Base-by-base conservation (phyloP, 208 protist species). In the Acanthamoeba royreba region DNA sequence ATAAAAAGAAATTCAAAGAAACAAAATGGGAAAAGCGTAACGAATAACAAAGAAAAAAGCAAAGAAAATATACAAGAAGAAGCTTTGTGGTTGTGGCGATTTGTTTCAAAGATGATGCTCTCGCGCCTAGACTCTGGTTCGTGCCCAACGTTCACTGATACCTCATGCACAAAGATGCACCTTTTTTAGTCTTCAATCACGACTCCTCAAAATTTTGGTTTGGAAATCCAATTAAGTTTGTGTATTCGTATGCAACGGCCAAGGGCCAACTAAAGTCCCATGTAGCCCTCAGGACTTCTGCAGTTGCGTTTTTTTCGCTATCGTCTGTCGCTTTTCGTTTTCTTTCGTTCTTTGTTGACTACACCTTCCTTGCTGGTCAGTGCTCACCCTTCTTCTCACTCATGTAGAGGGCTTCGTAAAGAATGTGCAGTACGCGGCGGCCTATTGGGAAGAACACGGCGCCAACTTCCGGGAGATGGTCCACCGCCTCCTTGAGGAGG, bases 401-500 rank as follows among this genome's bases (percentile, higher is more conserved):
- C 17, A 11, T 28, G 25, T 35, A 91, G 85, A 91, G 85, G 85
- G 85, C 35, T 91, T 91, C 22, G 52, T 91, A 35, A 91, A 72
- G 85, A 91, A 91, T 53, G 33, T 38, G 0, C 53, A 72, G 3
- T 91, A 91, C 22, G 55, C 85, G 2, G 85, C 43, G 49, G 85
- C 85, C 38, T 91, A 91, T 42, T 91, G 85, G 85, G 85, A 91
- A 2, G 85, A 91, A 25, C 85, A 91, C 85, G 31, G 5, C 13
- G 11, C 3, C 85, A 91, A 91, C 85, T 91, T 91, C n/a, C 53
- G 43, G 28, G 85, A 63, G 53, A 91, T 91, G 85, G 40, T 91
- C 33, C 28, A 45, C 25, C 35, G 53, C 85, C 46, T 91, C 33
- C 85, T 91, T 1, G 85, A 91, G 40, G 85, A 91, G 38, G 22